These are phyloP conservation scores for Viola pubescens DNA, from an alignment of 441 rosid genomes.

Conservation along the genomic window DNA sequence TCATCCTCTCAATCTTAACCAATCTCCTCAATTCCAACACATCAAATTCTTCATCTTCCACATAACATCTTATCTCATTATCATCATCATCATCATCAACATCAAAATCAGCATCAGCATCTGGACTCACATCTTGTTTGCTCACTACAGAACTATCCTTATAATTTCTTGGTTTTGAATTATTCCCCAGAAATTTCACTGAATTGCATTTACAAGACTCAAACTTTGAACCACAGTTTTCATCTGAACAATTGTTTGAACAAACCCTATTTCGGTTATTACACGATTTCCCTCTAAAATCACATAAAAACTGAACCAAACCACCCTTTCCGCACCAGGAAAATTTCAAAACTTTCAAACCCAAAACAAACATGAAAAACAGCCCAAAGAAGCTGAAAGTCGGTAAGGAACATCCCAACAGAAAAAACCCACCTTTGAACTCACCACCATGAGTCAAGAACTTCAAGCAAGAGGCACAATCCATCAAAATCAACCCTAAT, in stretches of 20 bases:
- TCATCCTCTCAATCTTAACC: conserved; percentile 50
- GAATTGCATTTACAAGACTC: conserved; percentile 16
- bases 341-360: conserved; percentile 34
- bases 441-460: conserved; percentile 23
- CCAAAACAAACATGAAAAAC: conserved; percentile 35
- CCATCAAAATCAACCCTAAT: conserved; percentile 27
- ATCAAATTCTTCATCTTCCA: conserved; percentile 51
- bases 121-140: neutral
- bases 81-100: conserved; percentile 15
- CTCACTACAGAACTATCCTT: neutral
- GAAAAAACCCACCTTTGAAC: conserved; percentile 35
- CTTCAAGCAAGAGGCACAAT: conserved; percentile 33
- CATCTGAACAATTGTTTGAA: conserved; percentile 14
- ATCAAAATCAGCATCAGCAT: conserved; percentile 2
- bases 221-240: conserved; percentile 18
- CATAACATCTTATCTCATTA: conserved; percentile 23
- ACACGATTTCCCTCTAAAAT: conserved; percentile 22
- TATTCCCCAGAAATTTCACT: conserved; percentile 15
- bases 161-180: conserved; percentile 3
- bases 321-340: conserved; percentile 20
- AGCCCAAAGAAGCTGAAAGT: conserved; percentile 30
- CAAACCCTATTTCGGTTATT: conserved; percentile 18
- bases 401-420: conserved; percentile 40
- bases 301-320: conserved; percentile 26
- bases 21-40: conserved; percentile 42